These are phyloP conservation scores for Podaxis sp. DNA, from an alignment of 768 basidiomycete species.

Conservation along the genomic window DNA sequence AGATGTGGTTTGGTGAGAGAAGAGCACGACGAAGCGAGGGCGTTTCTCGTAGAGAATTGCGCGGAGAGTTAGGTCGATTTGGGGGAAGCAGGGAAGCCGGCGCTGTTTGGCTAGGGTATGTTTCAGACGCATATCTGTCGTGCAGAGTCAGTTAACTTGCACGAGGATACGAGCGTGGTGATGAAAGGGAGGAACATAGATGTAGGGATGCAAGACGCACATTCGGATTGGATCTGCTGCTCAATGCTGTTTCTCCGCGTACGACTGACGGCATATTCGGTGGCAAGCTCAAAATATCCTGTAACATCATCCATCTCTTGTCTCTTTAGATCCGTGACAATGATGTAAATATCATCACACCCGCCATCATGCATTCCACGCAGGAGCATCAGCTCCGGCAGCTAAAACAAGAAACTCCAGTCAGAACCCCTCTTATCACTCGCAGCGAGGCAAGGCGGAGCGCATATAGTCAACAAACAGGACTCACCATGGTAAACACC, in stretches of 20 bases:
- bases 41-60: constrained; percentile 75
- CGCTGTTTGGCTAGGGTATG: constrained; percentile 67
- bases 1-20: constrained; percentile 78
- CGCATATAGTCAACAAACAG: neutral
- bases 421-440: constrained; percentile 8
- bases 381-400: constrained; percentile 77
- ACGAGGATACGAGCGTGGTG: neutral
- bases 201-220: constrained; percentile 38
- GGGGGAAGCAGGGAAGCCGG: constrained; percentile 79
- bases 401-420: constrained; percentile 35
- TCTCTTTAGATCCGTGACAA: constrained; percentile 76
- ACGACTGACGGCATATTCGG: constrained; percentile 61
- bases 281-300: constrained; percentile 76
- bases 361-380: constrained; percentile 80
- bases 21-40: constrained; percentile 75
- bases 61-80: constrained; percentile 76
- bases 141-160: neutral
- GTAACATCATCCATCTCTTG: constrained; percentile 82
- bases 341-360: constrained; percentile 77
- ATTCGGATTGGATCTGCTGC: constrained; percentile 67
- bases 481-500: constrained; percentile 73
- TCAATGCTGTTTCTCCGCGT: constrained; percentile 67
- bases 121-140: constrained; percentile 61
- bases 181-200: neutral
- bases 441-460: neutral